Evolutionary conservation across 1,284 basidiomycete genomes (phyloP).

Genomic region (Rhodotorula glutinis): DNA sequence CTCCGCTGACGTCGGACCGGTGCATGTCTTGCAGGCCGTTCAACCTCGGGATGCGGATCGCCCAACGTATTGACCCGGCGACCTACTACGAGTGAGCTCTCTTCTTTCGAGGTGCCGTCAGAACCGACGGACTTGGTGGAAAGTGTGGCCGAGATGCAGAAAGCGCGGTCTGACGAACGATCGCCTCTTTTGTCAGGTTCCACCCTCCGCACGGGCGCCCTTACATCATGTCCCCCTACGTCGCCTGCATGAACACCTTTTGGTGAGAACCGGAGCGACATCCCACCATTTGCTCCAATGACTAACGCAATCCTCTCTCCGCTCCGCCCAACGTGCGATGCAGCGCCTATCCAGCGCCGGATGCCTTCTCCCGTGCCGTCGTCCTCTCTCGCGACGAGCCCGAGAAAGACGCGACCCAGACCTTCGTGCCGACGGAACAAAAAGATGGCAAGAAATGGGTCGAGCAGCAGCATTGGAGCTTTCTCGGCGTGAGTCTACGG

Average conservation of each 20-base stretch:
- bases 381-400: constrained; percentile 24
- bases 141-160: too few relatives aligned
- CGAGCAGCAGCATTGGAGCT: constrained; percentile 50
- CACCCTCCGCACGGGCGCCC: constrained; percentile 49
- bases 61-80: constrained; percentile 49
- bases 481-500: constrained; percentile 46
- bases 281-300: too few relatives aligned
- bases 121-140: too few relatives aligned
- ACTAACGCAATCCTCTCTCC: too few relatives aligned
- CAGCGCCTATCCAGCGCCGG: constrained; percentile 33
- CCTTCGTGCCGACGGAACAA: constrained; percentile 48
- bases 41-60: constrained; percentile 51
- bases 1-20: background rate
- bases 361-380: constrained; percentile 21
- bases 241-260: constrained; percentile 51
- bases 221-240: constrained; percentile 52
- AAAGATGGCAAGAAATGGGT: constrained; percentile 36
- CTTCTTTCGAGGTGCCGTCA: too few relatives aligned
- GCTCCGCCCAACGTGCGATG: too few relatives aligned
- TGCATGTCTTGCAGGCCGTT: constrained; percentile 38
- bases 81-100: constrained; percentile 43
- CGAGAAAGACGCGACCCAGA: constrained; percentile 40
- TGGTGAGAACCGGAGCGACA: too few relatives aligned
- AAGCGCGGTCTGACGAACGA: too few relatives aligned
- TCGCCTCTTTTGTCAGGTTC: constrained; percentile 44